Base-by-base conservation (phyloP, 2,329 filamentous ascomycete species). In the Sarocladiaceae sp. region DNA sequence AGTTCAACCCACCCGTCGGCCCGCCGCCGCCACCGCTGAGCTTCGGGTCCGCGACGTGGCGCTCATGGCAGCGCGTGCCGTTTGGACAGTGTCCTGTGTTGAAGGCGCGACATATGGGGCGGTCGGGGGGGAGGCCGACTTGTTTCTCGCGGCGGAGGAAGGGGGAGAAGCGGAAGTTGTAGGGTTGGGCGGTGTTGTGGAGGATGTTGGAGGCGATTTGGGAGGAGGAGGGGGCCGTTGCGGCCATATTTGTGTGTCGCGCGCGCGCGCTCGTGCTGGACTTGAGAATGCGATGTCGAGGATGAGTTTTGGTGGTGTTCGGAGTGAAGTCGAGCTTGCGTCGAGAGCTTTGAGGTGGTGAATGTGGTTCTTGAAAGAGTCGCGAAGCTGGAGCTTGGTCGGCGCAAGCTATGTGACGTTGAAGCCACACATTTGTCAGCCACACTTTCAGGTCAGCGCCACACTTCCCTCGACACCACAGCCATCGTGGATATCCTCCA, bases 81-180 rank as follows among this genome's bases (percentile, higher is more conserved):
- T 92, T 80, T 1, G 92, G 90, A 65, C 94, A 97, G 71, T 92
- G 87, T 37, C 90, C 91, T 56, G 90, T 82, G 55, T 88, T 79
- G 73, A 90, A 97, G 55, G 91, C 86, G 65, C 88, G 90, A 76
- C 94, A 97, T 65, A 88, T 77, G 39, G 92, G 90, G 0, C 88
- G 82, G 66, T 88, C 84, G 33, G 87, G 81, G 20, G 89, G 83
- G 50, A 96, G 84, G 57, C 88, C 88, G 71, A 95, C 92, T 57
- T 90, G 85, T 70, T 94, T 91, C 59, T 88, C 91, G 56, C 84
- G 77, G 58, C 86, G 86, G 33, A 96, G 83, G 73, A 96, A 96
- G 44, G 90, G 87, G 28, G 83, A 86, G 78, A 97, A 96, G 68
- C 82, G 82, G 76, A 97, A 96, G 60, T 75, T 82, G 73, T 89